Evolutionary conservation across 2,329 filamentous ascomycete genomes (phyloP), one percentile per base, ranked within the genome.

Genomic region (Ploettnerulaceae sp.): DNA sequence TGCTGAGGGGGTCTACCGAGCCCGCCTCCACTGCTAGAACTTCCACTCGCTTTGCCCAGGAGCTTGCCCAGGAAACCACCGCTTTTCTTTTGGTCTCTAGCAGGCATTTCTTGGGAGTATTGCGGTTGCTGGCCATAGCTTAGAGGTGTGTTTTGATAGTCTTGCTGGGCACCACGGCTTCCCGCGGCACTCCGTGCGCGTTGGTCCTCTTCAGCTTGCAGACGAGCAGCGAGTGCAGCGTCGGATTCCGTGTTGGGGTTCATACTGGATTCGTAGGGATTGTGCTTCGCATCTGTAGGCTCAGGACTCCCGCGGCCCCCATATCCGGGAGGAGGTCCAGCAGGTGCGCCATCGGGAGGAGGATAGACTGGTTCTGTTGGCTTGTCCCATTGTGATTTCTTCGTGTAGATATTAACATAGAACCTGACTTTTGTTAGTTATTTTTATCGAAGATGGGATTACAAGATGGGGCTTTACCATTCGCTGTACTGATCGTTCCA

Each of bases 401-500:
- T 93, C 55, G 89, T 95, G 67, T 82, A 79, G 51, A 86, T 79
- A 70, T 96, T 93, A 51, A 95, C 86, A 70, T 86, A 96, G 77
- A 93, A 95, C 84, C 84, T 89, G 53, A 6, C 24, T 17, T 14
- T n/a, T 40, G 43, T 63, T 50, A 57, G 45, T 39, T 47, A 49
- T 32, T 15, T n/a, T 41, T n/a, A 12, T 36, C 32, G 44, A 41
- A 17, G 4, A 6, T 24, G n/a, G 5, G 7, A n/a, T 17, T 15
- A 25, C 21, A 9, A 26, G 55, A 14, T n/a, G 21, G 29, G 5
- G 14, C 15, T 70, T 56, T 63, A 82, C 83, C 87, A 95, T 76
- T 93, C 84, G 61, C 84, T 84, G 71, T 95, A 95, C 62, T 93
- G 82, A 0, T 85, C 81, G 66, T 95, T 93, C 79, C 83, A 95